Percentiles rank a stretch among this genome's conserved stretches.
These are phyloP conservation scores for Umbelopsis vinacea DNA, from an alignment of 192 early-diverging fungal species.

Conservation along the genomic window DNA sequence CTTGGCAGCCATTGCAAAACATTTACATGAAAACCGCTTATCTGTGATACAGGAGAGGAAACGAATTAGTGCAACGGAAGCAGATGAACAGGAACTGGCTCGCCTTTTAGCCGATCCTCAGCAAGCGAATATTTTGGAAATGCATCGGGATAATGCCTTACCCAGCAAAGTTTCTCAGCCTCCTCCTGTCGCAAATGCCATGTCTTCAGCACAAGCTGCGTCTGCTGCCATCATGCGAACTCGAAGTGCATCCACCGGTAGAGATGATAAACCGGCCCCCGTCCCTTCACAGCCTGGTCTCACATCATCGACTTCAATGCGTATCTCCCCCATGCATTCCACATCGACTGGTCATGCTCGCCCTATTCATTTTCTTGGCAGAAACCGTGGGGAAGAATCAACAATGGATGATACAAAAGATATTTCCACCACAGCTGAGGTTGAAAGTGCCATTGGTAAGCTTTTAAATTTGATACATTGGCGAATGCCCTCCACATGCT, in stretches of 20 bases:
- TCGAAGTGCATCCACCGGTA: conserved; percentile 10
- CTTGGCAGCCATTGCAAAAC: conserved; percentile 27
- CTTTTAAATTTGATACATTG: too few species aligned
- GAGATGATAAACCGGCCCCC: neutral
- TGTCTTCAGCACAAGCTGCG: neutral
- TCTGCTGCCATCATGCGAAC: neutral
- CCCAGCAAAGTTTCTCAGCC: neutral
- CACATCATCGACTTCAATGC: neutral
- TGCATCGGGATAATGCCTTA: conserved; percentile 9
- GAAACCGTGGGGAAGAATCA: neutral
- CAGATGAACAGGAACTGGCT: conserved; percentile 30
- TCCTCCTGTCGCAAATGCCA: neutral
- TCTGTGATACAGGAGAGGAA: conserved; percentile 30
- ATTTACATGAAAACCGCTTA: conserved; percentile 33
- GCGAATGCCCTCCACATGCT: too few species aligned
- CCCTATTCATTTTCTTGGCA: conserved; percentile 13
- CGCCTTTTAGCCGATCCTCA: conserved; percentile 21
- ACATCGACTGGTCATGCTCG: neutral
- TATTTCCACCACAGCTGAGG: too few species aligned
- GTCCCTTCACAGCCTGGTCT: neutral
- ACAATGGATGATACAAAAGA: neutral
- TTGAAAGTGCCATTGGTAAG: too few species aligned
- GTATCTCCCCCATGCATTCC: conserved; percentile 8
- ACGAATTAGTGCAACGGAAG: conserved; percentile 26
- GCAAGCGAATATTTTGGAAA: neutral